These are phyloP conservation scores for Fusarium drepaniforme DNA, from an alignment of 2,329 filamentous ascomycete genomes.

Conservation along the genomic window DNA sequence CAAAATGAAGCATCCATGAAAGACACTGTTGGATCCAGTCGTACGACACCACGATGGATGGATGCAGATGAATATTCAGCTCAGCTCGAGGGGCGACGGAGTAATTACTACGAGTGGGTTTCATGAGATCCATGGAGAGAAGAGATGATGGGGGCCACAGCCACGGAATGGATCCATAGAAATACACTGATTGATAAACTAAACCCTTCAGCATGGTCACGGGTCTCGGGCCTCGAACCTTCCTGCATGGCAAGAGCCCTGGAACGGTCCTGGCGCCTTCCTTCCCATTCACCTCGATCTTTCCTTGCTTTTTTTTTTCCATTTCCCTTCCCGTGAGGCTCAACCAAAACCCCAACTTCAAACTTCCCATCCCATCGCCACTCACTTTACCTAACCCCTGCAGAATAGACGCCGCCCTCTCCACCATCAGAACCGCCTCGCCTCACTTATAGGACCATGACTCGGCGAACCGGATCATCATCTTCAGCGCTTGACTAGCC, in stretches of 20 bases:
- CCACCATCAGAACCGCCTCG: conserved; percentile 28
- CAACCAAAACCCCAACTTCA: conserved; percentile 9
- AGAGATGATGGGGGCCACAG: background rate
- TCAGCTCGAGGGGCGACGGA: background rate
- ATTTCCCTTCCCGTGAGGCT: background rate
- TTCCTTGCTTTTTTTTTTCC: conserved; percentile 6
- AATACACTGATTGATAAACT: background rate
- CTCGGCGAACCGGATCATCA: conserved; percentile 27
- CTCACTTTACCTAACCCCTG: background rate
- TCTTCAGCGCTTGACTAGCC: conserved; percentile 13
- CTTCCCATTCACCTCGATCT: background rate
- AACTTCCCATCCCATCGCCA: background rate
- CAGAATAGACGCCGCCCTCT: conserved; percentile 7
- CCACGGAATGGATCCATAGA: background rate
- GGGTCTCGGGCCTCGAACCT: background rate
- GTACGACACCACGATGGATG: conserved; percentile 33
- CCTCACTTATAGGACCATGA: conserved; percentile 37
- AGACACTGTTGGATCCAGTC: conserved; percentile 36
- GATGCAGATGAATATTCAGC: conserved; percentile 3
- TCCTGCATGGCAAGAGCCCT: conserved; percentile 11
- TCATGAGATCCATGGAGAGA: background rate
- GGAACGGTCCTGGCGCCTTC: conserved; percentile 18
- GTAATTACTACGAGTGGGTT: background rate
- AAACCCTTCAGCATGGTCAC: background rate
- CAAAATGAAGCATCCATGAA: conserved; percentile 30